Base-by-base conservation (phyloP, 352 stramenopile genomes). In the Phytophthora sp. region DNA sequence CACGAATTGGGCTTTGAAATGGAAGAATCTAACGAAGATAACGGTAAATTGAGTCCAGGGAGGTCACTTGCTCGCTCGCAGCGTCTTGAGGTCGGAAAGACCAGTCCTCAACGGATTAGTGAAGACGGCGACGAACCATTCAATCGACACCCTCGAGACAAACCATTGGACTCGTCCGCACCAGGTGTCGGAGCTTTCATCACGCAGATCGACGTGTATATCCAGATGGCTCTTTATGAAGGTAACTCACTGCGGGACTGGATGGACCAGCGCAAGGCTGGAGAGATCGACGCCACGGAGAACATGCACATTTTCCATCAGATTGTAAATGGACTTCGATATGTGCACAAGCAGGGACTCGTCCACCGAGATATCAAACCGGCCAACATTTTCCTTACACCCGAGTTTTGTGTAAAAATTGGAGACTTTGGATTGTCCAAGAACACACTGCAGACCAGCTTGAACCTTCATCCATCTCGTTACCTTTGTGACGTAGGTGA, bases 211-310 rank as follows among this genome's bases (percentile, higher is more conserved):
- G 83, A 94, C 27, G 80, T 97, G 45, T 95, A 94, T 70, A 96
- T 96, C 46, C 89, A 98, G 70, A 98, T 98, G 95, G 91, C 97
- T 39, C 91, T 97, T 29, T 99, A 97, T 60, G 78, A 97, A 44
- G 77, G 87, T 36, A 95, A 95, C 27, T 98, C 96, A 6, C 75
- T 94, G 24, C 80, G 85, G 45, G 74, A 91, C 30, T 94, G 84
- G 84, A 79, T 94, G 44, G 79, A 90, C 1, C 71, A 85, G 41
- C 84, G 84, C 5, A 66, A 66, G 9, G 6, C 66, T 56, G 55
- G 49, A 3, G 51, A 57, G 8, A 65, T 93, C 15, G 69, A 89
- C 39, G 30, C 57, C 0, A 44, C 15, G 1, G 79, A 90, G 33
- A 89, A 86, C 41, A 92, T 92, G 51, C 69, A 66, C 29, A 88